Conservation (phyloP, 2,329 filamentous ascomycete species). For the Neonectria ditissima region DNA sequence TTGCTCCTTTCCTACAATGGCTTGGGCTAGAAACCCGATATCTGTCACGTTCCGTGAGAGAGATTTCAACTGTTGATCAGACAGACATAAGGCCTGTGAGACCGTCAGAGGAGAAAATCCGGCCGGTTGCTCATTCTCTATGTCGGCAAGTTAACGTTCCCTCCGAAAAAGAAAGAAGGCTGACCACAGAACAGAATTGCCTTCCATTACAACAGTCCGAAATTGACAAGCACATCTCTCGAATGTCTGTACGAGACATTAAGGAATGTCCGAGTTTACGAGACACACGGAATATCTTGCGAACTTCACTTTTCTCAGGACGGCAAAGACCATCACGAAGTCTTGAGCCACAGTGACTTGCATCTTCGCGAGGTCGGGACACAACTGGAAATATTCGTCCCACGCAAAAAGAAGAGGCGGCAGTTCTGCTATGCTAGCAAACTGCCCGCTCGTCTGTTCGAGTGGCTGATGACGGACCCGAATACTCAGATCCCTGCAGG, state of each 20-base stretch:
- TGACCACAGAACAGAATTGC: background rate
- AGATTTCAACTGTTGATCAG: background rate
- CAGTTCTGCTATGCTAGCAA: slow-evolving; percentile 20
- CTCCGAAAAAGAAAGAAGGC: background rate
- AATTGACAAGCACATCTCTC: background rate
- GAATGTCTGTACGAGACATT: background rate
- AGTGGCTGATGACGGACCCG: slow-evolving; percentile 14
- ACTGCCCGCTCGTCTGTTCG: slow-evolving; percentile 12
- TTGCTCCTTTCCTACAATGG: background rate
- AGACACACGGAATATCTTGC: slow-evolving; percentile 20
- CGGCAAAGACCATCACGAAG: background rate
- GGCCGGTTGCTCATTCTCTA: slow-evolving; percentile 6
- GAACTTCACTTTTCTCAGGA: slow-evolving; percentile 7
- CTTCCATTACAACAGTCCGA: slow-evolving; percentile 16
- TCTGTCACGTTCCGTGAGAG: background rate
- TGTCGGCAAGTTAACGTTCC: background rate
- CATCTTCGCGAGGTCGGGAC: slow-evolving; percentile 4
- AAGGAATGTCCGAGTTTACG: slow-evolving; percentile 8
- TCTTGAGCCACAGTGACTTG: background rate
- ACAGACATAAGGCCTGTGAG: background rate
- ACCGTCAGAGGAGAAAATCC: background rate
- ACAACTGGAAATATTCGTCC: slow-evolving; percentile 3
- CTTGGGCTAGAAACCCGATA: background rate
- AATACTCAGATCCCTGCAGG: background rate
- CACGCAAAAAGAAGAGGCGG: slow-evolving; percentile 3